These are phyloP conservation scores for Austroboletus eburneus DNA, from an alignment of 768 basidiomycete species.

Conservation along the genomic window DNA sequence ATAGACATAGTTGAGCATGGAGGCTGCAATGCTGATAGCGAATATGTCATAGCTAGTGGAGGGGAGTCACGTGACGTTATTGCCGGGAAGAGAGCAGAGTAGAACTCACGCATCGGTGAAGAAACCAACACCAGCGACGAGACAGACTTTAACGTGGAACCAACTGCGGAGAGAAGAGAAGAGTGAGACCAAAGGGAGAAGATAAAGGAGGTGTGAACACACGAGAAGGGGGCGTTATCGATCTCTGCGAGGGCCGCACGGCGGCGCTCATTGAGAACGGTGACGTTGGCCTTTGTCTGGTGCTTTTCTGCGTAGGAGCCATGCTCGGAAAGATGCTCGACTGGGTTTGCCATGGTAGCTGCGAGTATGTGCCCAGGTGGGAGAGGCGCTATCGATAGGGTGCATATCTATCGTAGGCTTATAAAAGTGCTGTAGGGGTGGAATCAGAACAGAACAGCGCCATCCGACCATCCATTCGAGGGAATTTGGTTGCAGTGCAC, in stretches of 20 bases:
- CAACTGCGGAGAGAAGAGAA: constrained; percentile 40
- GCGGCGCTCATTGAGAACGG: background rate
- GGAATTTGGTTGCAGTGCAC: constrained; percentile 30
- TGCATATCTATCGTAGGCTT: background rate
- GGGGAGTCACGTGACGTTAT: background rate
- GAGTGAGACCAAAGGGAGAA: background rate
- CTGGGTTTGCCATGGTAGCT: constrained; percentile 11
- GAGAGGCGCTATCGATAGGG: background rate
- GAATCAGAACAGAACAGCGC: no score
- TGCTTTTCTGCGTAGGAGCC: constrained; percentile 29
- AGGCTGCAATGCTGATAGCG: constrained; percentile 77
- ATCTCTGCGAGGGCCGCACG: background rate
- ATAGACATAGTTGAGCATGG: constrained; percentile 75
- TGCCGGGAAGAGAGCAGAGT: no score
- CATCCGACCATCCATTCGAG: no score
- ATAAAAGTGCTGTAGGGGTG: background rate
- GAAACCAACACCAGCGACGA: constrained; percentile 75
- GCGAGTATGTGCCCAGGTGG: no score
- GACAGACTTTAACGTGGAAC: constrained; percentile 75
- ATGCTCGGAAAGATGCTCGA: constrained; percentile 26
- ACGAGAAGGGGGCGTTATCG: constrained; percentile 2
- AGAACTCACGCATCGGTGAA: constrained; percentile 79
- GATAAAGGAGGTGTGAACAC: background rate
- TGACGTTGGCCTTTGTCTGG: constrained; percentile 13
- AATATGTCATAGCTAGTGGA: constrained; percentile 77